Conservation (phyloP, 2,329 filamentous ascomycete genomes). For the Hypoxylon rubiginosum region DNA sequence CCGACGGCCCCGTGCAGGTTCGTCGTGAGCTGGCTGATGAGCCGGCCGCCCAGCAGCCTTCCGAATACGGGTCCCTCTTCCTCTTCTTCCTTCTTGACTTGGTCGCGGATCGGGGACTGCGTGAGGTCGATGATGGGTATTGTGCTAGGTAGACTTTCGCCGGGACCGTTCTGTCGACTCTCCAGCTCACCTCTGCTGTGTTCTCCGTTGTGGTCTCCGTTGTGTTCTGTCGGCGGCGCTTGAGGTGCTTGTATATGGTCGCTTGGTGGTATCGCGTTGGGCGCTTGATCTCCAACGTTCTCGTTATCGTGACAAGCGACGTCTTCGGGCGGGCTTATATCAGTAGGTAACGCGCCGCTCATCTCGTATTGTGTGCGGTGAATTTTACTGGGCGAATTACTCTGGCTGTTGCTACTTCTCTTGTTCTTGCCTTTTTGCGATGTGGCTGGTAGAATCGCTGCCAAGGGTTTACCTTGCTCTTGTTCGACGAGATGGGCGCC, state of each 20-base stretch:
- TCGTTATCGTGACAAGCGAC: not conserved
- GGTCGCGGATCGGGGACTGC: constrained; percentile 5
- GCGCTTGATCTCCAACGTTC: not conserved
- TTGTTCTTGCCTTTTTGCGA: not conserved
- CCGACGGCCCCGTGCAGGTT: constrained; percentile 2
- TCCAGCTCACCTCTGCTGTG: too few relatives aligned
- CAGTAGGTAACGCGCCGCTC: not conserved
- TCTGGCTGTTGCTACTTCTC: constrained; percentile 3
- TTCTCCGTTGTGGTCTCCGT: too few relatives aligned
- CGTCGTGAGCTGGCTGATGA: constrained; percentile 3
- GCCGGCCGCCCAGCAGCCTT: constrained; percentile 1
- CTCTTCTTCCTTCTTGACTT: not conserved
- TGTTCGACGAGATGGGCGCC: not conserved
- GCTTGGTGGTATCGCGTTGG: not conserved
- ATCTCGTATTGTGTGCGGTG: constrained; percentile 4
- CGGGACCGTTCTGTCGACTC: not conserved
- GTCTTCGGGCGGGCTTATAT: not conserved
- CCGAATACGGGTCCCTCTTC: not conserved
- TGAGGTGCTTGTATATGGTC: not conserved
- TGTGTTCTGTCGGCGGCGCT: not conserved
- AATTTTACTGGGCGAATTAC: not conserved
- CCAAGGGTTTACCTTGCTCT: not conserved
- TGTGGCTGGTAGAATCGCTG: not conserved
- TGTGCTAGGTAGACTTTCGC: not conserved
- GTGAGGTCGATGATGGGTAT: constrained; percentile 24